A percentile compares a stretch with the other conserved stretches of the same genome.
These are phyloP conservation scores for Pythium pyrilobum DNA, from an alignment of 352 stramenopile genomes.

Conservation along the genomic window DNA sequence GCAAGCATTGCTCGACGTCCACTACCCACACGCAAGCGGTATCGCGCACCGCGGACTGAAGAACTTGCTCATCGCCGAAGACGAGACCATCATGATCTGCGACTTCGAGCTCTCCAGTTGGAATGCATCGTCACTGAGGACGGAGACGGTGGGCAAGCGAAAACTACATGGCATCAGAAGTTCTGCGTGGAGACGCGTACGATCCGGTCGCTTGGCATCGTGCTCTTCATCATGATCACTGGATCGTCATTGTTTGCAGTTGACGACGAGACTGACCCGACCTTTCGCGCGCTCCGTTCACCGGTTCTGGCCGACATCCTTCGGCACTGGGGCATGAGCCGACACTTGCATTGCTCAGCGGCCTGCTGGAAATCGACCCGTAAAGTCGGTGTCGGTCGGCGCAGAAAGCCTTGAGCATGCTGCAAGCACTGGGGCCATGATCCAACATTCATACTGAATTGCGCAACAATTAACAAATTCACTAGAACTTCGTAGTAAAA, in stretches of 20 bases:
- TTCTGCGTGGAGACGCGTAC: constrained; percentile 1
- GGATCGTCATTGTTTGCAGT: constrained; percentile 37
- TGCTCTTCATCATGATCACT: constrained; percentile 71
- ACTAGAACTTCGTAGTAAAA: no score
- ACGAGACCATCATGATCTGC: constrained; percentile 9
- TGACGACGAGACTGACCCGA: background rate
- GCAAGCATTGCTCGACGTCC: no score
- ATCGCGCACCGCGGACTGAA: constrained; percentile 9
- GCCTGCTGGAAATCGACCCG: background rate
- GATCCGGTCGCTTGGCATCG: constrained; percentile 46
- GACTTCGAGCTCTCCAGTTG: constrained; percentile 19
- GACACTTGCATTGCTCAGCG: background rate
- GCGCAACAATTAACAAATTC: no score
- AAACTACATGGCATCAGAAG: constrained; percentile 19
- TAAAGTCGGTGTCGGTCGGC: background rate
- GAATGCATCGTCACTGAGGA: background rate
- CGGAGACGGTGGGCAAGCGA: constrained; percentile 11
- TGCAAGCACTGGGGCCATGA: no score
- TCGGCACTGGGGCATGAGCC: background rate
- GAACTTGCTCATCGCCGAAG: background rate
- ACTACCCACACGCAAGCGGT: background rate
- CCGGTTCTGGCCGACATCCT: background rate
- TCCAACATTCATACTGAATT: no score
- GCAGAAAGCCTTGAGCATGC: no score
- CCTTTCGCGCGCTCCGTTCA: background rate